A percentile compares a stretch with the other conserved stretches of the same genome.
Evolutionary conservation across 1,284 basidiomycete species (phyloP).

Genomic region (Fomitopsis schrenkii): DNA sequence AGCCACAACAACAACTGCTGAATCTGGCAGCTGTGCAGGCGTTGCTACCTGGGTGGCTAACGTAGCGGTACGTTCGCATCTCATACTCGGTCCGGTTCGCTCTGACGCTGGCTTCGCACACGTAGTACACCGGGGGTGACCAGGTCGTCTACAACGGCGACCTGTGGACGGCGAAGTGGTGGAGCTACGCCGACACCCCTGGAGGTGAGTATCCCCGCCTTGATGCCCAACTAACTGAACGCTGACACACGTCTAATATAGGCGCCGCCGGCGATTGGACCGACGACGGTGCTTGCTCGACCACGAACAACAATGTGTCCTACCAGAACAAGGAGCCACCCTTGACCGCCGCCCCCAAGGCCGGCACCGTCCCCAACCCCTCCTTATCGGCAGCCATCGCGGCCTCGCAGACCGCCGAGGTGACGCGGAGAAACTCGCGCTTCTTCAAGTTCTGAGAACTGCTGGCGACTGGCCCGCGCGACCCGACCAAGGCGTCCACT

Average conservation of each 20-base stretch:
- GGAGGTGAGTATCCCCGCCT: conserved; percentile 32
- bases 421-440: conserved; percentile 4
- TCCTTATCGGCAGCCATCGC: conserved; percentile 6
- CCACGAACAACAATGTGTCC: conserved; percentile 12
- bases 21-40: conserved; percentile 39
- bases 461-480: too few relatives aligned
- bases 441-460: conserved; percentile 6
- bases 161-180: conserved; percentile 57
- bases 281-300: conserved; percentile 33
- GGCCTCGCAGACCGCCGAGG: not conserved
- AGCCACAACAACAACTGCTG: conserved; percentile 16
- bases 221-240: not conserved
- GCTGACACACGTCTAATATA: conserved; percentile 2
- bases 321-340: conserved; percentile 23
- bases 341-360: conserved; percentile 7
- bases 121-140: conserved; percentile 43
- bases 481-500: not conserved
- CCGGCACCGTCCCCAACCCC: conserved; percentile 5
- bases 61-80: conserved; percentile 36
- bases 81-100: not conserved
- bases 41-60: conserved; percentile 42
- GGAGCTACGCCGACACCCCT: conserved; percentile 44
- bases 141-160: conserved; percentile 41
- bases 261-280: conserved; percentile 35
- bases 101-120: not conserved